A percentile compares a stretch with the other conserved stretches of the same genome.
phyloP scores from a whole-genome alignment of 139 green algal species.

The Desmodesmus armatus region DNA sequence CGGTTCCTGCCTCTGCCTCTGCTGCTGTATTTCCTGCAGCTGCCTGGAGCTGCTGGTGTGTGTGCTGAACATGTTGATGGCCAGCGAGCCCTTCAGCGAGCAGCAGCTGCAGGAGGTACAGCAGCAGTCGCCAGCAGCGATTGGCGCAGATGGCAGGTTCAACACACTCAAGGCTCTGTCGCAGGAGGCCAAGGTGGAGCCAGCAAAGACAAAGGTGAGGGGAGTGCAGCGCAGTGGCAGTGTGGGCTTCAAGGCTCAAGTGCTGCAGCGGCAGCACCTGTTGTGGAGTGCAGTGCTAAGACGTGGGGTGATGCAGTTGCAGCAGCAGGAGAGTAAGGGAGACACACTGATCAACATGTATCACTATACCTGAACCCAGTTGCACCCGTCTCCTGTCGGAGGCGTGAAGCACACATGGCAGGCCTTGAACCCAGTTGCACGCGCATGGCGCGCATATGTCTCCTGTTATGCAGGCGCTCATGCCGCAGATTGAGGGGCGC shows the following conservation, averaged over 20 bases:
- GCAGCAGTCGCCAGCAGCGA: not conserved
- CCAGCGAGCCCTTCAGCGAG: conserved; percentile 16
- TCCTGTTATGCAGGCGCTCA: conserved; percentile 12
- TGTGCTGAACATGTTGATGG: conserved; percentile 55
- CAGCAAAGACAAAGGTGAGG: conserved; percentile 29
- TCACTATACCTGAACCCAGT: too few species aligned
- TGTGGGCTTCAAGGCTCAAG: not conserved
- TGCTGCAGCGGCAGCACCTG: not conserved
- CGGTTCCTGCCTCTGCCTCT: conserved; percentile 40
- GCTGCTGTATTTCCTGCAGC: conserved; percentile 38
- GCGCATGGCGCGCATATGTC: not conserved
- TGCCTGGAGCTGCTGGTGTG: conserved; percentile 67
- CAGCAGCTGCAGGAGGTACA: not conserved
- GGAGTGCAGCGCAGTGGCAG: not conserved
- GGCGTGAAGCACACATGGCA: too few species aligned
- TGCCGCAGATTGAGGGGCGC: conserved; percentile 10
- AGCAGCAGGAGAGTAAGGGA: too few species aligned
- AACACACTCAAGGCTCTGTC: conserved; percentile 32
- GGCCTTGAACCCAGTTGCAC: too few species aligned
- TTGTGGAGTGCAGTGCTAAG: too few species aligned
- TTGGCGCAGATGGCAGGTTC: not conserved
- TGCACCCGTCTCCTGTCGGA: too few species aligned
- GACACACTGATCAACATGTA: too few species aligned
- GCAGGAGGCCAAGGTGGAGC: conserved; percentile 20
- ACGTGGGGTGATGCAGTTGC: too few species aligned